Base-by-base conservation (phyloP, 1,139 yeast species). In the Yamadazyma songkhlaensis region DNA sequence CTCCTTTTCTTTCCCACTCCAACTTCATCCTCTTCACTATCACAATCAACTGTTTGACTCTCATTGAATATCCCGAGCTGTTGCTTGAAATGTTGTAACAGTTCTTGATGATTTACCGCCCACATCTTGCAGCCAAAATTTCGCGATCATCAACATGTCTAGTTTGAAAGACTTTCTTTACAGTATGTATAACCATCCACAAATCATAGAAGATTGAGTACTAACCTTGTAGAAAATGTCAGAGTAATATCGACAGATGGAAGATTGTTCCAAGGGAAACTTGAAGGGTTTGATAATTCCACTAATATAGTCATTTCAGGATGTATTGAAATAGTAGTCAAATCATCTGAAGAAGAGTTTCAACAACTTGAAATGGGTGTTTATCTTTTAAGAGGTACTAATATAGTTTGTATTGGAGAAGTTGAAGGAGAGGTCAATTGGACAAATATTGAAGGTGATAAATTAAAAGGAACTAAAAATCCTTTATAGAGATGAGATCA, bases 211-310 rank as follows among this genome's bases (percentile, higher is more conserved):
- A n/a, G n/a, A n/a, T n/a, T n/a, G n/a, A n/a, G n/a, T 57, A 62
- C 69, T 65, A 62, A 64, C 71, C 14, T 25, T 17, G 15, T 11
- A 73, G 81, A 75, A 46, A 67, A 68, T 47, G 90, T 89, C 9
- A 74, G 84, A 39, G 76, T 89, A 9, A 71, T 90, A 38, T 84
- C 95, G n/a, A 77, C 94, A 2, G 96, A 87, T 54, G 97, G 95
- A 13, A 67, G 89, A 39, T 64, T 79, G 43, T 77, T 81, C 40
- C 72, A 77, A 55, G 97, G 96, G 1, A 69, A 62, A 21, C 72
- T 90, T 29, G 82, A 81, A 54, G 95, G 96, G 14, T 89, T 73
- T 53, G 97, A 90, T 57, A 82, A 84, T 50, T 70, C 84, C 35
- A 84, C 95, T 21, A 90, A 90, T 54, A 53, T 90, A 14, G 71